A percentile compares a stretch with the other conserved stretches of the same genome.
Evolutionary conservation across 2,329 filamentous ascomycete species (phyloP).

Genomic region (Claviceps spartinae): DNA sequence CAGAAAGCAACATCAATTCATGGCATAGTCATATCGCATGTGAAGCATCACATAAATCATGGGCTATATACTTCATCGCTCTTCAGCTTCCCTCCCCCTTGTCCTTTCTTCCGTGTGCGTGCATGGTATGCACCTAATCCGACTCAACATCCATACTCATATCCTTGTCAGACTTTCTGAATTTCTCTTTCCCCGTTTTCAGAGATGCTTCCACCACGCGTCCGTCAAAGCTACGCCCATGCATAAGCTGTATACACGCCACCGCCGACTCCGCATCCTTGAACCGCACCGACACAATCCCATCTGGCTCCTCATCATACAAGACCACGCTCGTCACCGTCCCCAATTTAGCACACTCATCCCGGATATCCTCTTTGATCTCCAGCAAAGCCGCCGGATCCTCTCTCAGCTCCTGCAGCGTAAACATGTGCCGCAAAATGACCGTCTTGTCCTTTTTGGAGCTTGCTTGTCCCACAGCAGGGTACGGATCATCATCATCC

Average conservation of each 20-base stretch:
- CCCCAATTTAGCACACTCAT: slow-evolving; percentile 78
- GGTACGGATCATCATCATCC: slow-evolving; percentile 72
- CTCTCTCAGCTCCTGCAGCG: slow-evolving; percentile 68
- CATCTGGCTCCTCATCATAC: slow-evolving; percentile 74
- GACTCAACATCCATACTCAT: slow-evolving; percentile 28
- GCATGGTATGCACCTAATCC: slow-evolving; percentile 8
- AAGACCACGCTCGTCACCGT: slow-evolving; percentile 82
- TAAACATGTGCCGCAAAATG: slow-evolving; percentile 89
- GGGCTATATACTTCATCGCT: background rate
- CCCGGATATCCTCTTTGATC: slow-evolving; percentile 86
- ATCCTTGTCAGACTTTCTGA: slow-evolving; percentile 51
- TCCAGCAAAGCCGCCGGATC: slow-evolving; percentile 73
- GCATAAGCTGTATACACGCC: slow-evolving; percentile 61
- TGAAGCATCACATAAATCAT: background rate
- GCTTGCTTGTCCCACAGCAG: slow-evolving; percentile 24
- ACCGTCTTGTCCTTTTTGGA: slow-evolving; percentile 64
- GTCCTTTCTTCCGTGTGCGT: too few species aligned
- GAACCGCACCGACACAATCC: slow-evolving; percentile 78
- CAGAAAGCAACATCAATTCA: background rate
- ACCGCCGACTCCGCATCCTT: slow-evolving; percentile 54
- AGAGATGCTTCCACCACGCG: slow-evolving; percentile 58
- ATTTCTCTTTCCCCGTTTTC: slow-evolving; percentile 57
- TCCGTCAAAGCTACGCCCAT: slow-evolving; percentile 67
- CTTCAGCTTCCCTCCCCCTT: background rate
- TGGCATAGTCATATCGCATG: background rate